Evolutionary conservation across 2,329 filamentous ascomycete genomes (phyloP), one percentile per base, ranked within the genome.

Genomic region (Amphichorda felina): DNA sequence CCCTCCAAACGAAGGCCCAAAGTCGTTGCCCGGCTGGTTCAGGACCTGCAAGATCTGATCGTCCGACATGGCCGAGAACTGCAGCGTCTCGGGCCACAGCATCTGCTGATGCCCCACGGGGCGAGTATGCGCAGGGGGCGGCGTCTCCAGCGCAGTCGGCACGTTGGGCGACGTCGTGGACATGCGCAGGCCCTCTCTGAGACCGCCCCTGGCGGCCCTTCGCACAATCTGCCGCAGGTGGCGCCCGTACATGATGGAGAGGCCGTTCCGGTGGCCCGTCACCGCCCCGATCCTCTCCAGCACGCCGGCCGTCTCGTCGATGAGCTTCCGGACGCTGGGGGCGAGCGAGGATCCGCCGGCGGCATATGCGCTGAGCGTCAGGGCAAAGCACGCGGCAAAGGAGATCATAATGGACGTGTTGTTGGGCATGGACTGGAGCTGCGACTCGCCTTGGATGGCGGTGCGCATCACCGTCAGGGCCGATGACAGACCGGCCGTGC

Each of bases 351-450:
- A 75, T 38, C 64, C 68, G 19, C 68, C 72, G 0, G 68, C 63
- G 3, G 72, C 66, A 33, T 73, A 71, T 0, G 72, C 66, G 43
- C 74, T 78, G 4, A 82, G 62, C 8, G 72, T 70, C n/a, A 82
- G 54, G 0, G 77, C 76, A 41, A 80, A 81, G 45, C 75, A 81
- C 4, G 77, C 77, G 0, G 80, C 79, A 43, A 83, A 84, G 2
- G 79, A 81, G 10, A 85, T 82, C 81, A 85, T 85, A 43, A 84
- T 82, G 37, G 79, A 72, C 0, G 80, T 83, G 45, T 85, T 85
- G 53, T 85, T 85, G 0, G 80, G 80, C 79, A 85, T 85, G 0
- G 79, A 83, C 37, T 75, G 75, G 0, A 85, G 64, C 41, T 79
- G 70, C 0, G 66, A 61, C 48, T 85, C 80, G 24, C 79, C 79